Evolutionary conservation across 2,329 filamentous ascomycete genomes (phyloP), one percentile per base, ranked within the genome.

Genomic region (Pezicula rhizophila): DNA sequence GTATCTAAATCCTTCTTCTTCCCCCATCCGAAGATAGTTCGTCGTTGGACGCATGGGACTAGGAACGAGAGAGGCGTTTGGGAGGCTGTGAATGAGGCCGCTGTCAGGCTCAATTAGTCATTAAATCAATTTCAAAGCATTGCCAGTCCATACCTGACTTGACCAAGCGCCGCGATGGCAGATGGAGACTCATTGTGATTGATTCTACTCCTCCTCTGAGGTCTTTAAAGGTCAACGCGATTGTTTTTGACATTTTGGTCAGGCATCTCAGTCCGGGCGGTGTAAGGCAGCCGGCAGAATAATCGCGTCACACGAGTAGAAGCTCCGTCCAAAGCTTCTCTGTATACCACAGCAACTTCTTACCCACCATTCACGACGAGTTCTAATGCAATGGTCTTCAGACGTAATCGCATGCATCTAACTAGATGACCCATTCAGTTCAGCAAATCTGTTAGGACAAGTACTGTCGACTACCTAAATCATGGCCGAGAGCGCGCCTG

Each of bases 101-200:
- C 52, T 64, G 42, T 28, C 35, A 50, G 48, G 28, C 28, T 18
- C 42, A 47, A 60, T 64, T 58, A 55, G 54, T 51, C 56, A 59
- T 56, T 52, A 49, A 35, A 50, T 49, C 23, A 6, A 6, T 12
- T 12, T 12, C 5, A 50, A 44, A 46, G 51, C 55, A 54, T 39
- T 33, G 7, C 35, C 43, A 41, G 15, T 46, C 55, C 74, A 49
- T 75, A 88, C 85, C 79, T 65, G 76, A 72, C 62, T 73, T 71
- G 48, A 77, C 72, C 59, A 85, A 70, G 70, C 78, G 78, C 71
- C 80, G 71, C 60, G 80, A 73, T 58, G 83, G 80, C 63, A 82
- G 70, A 66, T 78, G 77, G 60, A 85, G 68, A 69, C 75, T 87
- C 85, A 89, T 89, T 42, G 46, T 58, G 51, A 46, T 23, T 44